Percentiles rank a stretch among this genome's conserved stretches.
These are phyloP conservation scores for Colletotrichum phormii DNA, from an alignment of 2,329 filamentous ascomycete genomes.

Conservation along the genomic window DNA sequence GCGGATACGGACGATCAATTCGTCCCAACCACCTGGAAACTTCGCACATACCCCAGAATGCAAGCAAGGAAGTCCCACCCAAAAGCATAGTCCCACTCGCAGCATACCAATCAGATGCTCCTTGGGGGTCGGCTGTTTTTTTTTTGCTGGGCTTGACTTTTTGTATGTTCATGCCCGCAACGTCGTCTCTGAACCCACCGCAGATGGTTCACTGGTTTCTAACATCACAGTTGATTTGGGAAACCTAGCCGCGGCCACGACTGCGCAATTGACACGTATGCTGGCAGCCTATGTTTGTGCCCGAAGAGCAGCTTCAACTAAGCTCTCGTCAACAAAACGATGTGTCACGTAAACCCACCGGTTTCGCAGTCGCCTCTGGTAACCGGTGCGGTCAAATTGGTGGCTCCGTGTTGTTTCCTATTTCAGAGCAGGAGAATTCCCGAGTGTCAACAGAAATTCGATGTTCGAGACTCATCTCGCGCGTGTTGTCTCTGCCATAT, in stretches of 20 bases:
- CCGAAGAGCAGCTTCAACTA: not conserved
- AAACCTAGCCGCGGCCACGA: not conserved
- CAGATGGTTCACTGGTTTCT: not conserved
- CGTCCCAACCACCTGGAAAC: constrained; percentile 33
- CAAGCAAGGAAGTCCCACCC: constrained; percentile 16
- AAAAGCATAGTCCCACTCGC: not conserved
- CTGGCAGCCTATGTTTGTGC: not conserved
- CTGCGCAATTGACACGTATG: not conserved
- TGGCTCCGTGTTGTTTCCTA: not conserved
- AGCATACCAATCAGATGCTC: constrained; percentile 7
- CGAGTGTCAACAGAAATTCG: not conserved
- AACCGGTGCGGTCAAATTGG: not conserved
- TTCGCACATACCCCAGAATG: constrained; percentile 13
- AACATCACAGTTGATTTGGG: not conserved
- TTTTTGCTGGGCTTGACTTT: not conserved
- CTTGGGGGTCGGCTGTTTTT: not conserved
- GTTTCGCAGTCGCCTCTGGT: not conserved
- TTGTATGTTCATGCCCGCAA: not conserved
- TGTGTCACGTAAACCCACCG: not conserved
- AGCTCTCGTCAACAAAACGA: no score
- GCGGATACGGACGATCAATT: constrained; percentile 1
- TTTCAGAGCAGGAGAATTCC: not conserved
- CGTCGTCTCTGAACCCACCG: not conserved
- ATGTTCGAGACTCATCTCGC: constrained; percentile 16
- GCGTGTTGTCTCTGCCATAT: constrained; percentile 5